Evolutionary conservation across 176 grass and related monocot species (phyloP), one percentile per base, ranked within the genome.

Genomic region (Juncus inflexus): DNA sequence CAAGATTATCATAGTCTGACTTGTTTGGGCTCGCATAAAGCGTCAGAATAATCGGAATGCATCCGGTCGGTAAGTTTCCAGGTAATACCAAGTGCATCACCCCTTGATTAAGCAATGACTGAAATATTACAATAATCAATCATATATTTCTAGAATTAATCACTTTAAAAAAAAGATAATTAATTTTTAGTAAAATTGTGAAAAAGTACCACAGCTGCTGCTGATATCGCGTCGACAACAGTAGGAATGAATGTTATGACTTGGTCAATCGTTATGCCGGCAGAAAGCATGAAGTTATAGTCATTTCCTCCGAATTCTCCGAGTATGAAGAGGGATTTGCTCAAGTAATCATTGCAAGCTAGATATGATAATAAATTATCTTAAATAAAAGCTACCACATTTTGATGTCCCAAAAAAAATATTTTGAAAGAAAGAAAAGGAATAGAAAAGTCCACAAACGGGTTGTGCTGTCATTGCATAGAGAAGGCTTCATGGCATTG

Each of bases 221-320:
- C 13, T 11, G 58, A 47, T 62, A 96, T 83, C 3, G 84, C 40
- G 0, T 76, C 5, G 55, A 96, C 78, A 65, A 96, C 82, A 4
- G 41, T 40, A 0, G 92, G 92, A 12, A 89, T 76, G 55, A 69
- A 76, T 7, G 28, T 37, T 55, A 80, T 86, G 61, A 82, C 79
- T 61, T 86, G 74, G 0, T 80, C 84, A 3, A 91, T 63, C 3
- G 60, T 83, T 74, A 76, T 83, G 1, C 82, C 76, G 7, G 92
- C 79, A 56, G 85, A 76, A 68, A 86, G 78, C 61, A 78, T 64
- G 55, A 87, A 86, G 67, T 76, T 79, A 75, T 96, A 96, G 72
- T 96, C 92, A 71, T 96, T 96, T 15, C 87, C 87, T 1, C 92
- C 87, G 74, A 96, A 89, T 80, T 91, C 92, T 56, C 92, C 92